phyloP scores from a whole-genome alignment of 1,139 yeast genomes.

The Hyphopichia pseudoburtonii region DNA sequence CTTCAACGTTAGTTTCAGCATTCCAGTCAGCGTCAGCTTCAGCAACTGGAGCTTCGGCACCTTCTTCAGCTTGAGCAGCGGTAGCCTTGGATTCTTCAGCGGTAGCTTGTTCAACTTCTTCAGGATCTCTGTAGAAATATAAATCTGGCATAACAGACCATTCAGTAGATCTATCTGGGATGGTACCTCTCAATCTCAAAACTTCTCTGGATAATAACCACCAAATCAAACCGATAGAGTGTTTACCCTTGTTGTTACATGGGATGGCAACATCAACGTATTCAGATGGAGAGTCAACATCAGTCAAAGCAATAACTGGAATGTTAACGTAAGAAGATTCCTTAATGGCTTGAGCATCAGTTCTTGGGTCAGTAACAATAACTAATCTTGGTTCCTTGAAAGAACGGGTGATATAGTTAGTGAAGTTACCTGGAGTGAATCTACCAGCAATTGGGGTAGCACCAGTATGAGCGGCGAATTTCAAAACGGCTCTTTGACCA shows the following conservation, averaged over 20 bases:
- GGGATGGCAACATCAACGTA: constrained; percentile 99
- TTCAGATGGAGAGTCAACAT: constrained; percentile 98
- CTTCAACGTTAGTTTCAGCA: constrained; percentile 62
- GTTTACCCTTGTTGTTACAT: constrained; percentile 99
- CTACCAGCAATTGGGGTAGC: constrained; percentile 99
- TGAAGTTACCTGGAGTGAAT: constrained; percentile 99
- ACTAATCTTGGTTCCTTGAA: constrained; percentile 99
- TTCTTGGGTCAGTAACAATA: constrained; percentile 99
- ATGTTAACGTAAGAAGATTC: constrained; percentile 99
- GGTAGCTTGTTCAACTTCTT: constrained; percentile 90
- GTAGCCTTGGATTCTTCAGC: constrained; percentile 63
- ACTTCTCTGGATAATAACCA: constrained; percentile 99
- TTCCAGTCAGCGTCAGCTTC: constrained; percentile 55
- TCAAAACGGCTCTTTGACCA: constrained; percentile 99
- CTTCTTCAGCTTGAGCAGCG: constrained; percentile 50
- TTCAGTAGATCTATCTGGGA: constrained; percentile 94
- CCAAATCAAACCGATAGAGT: constrained; percentile 99
- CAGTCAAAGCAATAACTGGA: constrained; percentile 98
- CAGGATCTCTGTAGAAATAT: constrained; percentile 99
- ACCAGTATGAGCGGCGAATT: constrained; percentile 99
- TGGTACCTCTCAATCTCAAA: constrained; percentile 97
- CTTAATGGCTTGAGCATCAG: constrained; percentile 99
- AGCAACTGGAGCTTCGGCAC: constrained; percentile 59
- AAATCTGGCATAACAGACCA: constrained; percentile 99
- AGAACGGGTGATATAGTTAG: constrained; percentile 99